A percentile compares a stretch with the other conserved stretches of the same genome.
Evolutionary conservation across 2,329 filamentous ascomycete genomes (phyloP).

Genomic region (Fusarium nodosum): DNA sequence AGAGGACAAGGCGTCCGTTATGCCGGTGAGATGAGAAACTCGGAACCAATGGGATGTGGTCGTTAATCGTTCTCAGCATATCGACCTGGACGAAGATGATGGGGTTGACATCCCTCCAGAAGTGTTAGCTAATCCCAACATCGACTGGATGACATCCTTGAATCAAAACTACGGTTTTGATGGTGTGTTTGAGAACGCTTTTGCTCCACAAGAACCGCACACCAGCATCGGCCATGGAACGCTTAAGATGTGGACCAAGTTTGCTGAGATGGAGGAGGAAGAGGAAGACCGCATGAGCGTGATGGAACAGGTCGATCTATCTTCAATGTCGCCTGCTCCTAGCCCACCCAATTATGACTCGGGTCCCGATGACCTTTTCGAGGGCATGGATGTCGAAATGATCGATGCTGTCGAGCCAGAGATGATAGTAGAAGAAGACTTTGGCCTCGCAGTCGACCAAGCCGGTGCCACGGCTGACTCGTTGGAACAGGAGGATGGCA

Average conservation of each 20-base stretch:
- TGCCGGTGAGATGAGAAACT: conserved; percentile 27
- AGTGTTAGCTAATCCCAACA: conserved; percentile 2
- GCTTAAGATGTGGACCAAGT: conserved; percentile 38
- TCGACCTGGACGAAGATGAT: conserved; percentile 23
- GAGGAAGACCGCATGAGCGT: conserved; percentile 25
- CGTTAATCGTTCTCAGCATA: conserved; percentile 18
- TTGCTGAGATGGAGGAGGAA: conserved; percentile 27
- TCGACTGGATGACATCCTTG: conserved; percentile 6
- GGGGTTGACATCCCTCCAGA: conserved; percentile 17
- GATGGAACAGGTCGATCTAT: conserved; percentile 17
- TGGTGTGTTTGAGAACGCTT: conserved; percentile 21
- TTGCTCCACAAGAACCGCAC: conserved; percentile 14
- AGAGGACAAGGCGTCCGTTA: conserved; percentile 20
- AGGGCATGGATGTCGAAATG: conserved; percentile 21
- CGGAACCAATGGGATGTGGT: background rate
- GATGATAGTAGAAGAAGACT: background rate
- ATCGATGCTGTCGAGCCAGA: conserved; percentile 14
- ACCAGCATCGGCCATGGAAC: conserved; percentile 2
- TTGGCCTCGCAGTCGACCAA: background rate
- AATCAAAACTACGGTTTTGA: conserved; percentile 19
- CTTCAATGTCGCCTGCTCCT: conserved; percentile 15
- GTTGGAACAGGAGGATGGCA: conserved; percentile 10
- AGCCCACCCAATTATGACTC: conserved; percentile 11
- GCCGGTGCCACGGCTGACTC: conserved; percentile 13
- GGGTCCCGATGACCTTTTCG: conserved; percentile 12